Conservation (phyloP, 2,329 filamentous ascomycete genomes). For the Neofusicoccum umdonicola region DNA sequence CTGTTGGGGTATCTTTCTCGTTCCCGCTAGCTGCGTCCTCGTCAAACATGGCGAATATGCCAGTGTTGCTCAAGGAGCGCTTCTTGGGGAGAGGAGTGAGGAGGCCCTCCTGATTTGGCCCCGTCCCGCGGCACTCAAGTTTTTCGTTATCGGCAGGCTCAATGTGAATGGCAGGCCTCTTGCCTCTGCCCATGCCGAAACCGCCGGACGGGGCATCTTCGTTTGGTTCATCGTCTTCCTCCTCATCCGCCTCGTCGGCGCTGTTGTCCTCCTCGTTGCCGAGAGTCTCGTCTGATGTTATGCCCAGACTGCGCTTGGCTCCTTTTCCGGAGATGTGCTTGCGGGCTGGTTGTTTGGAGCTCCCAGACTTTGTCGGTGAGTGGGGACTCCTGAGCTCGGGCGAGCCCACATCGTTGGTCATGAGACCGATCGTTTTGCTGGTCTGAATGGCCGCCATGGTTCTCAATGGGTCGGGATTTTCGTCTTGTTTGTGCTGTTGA, state of each 20-base stretch:
- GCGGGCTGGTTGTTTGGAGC: neutral
- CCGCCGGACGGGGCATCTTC: conserved; percentile 35
- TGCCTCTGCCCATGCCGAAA: conserved; percentile 34
- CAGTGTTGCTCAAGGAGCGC: conserved; percentile 39
- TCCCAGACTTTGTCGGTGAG: neutral
- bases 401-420: neutral
- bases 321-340: neutral
- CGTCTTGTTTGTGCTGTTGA: neutral
- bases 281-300: conserved; percentile 15
- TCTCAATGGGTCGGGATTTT: neutral
- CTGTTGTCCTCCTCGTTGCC: conserved; percentile 19
- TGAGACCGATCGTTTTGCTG: neutral
- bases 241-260: conserved; percentile 28
- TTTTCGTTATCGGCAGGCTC: conserved; percentile 29
- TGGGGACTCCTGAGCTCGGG: neutral
- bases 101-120: conserved; percentile 12
- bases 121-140: conserved; percentile 29
- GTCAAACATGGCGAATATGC: conserved; percentile 35
- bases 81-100: conserved; percentile 34
- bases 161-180: conserved; percentile 35
- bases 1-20: neutral
- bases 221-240: conserved; percentile 34
- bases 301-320: neutral
- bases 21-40: conserved; percentile 24
- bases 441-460: conserved; percentile 8